These are phyloP conservation scores for Nakazawaea populi DNA, from an alignment of 805 yeast genomes.

Conservation along the genomic window DNA sequence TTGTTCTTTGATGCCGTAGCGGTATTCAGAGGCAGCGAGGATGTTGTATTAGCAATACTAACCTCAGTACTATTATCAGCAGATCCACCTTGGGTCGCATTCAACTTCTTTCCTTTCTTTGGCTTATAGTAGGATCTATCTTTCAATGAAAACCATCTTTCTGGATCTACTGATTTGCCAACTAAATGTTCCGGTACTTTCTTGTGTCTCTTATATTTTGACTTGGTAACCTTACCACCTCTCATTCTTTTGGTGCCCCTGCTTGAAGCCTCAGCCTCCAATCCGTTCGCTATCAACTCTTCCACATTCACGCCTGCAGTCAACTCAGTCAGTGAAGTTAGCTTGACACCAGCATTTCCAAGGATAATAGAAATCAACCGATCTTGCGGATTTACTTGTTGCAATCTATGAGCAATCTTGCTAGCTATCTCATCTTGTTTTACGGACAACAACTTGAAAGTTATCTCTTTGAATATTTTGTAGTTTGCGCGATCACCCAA, in stretches of 20 bases:
- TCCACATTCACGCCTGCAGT: conserved; percentile 26
- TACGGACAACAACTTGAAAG: conserved; percentile 31
- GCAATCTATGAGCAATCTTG: conserved; percentile 20
- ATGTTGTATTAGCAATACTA: conserved; percentile 18
- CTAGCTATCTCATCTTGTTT: conserved; percentile 22
- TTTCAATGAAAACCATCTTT: conserved; percentile 88
- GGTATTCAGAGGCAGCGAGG: conserved; percentile 9
- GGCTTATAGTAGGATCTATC: conserved; percentile 83
- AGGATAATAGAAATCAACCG: conserved; percentile 17
- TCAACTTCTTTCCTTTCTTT: conserved; percentile 57
- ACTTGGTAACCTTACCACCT: conserved; percentile 23
- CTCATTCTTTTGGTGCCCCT: conserved; percentile 20
- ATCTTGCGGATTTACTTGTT: conserved; percentile 14
- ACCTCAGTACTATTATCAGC: conserved; percentile 42
- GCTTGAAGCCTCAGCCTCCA: conserved; percentile 21
- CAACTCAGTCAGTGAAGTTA: conserved; percentile 20
- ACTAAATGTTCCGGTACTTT: conserved; percentile 37
- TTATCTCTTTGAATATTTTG: conserved; percentile 26
- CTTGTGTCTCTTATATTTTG: conserved; percentile 20
- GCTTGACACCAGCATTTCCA: background rate
- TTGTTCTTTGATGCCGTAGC: conserved; percentile 14
- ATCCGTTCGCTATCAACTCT: conserved; percentile 21
- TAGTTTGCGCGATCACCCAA: conserved; percentile 14
- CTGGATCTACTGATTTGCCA: conserved; percentile 45
- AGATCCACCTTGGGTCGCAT: conserved; percentile 58